A percentile compares a stretch with the other conserved stretches of the same genome.
Conservation (phyloP, 176 grass and related monocot species). For the Eragrostis curvula region DNA sequence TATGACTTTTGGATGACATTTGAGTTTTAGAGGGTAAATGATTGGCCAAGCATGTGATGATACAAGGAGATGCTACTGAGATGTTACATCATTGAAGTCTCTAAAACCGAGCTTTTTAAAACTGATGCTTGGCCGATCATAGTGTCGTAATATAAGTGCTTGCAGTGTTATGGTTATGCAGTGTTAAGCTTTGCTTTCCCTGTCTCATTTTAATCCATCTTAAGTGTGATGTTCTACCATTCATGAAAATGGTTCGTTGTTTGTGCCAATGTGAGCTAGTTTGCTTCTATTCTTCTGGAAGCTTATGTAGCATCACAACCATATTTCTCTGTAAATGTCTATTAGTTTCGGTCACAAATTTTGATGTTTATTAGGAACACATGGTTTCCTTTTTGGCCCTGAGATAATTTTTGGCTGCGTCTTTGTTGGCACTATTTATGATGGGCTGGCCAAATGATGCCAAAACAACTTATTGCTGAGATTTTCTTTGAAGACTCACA, state of each 20-base stretch:
- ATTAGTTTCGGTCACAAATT: not conserved
- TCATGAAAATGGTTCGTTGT: not conserved
- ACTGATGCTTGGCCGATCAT: slow-evolving; percentile 37
- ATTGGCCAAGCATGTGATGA: slow-evolving; percentile 31
- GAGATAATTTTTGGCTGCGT: not conserved
- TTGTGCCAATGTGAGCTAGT: not conserved
- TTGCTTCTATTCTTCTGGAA: not conserved
- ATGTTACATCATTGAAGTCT: slow-evolving; percentile 49
- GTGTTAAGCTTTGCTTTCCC: not conserved
- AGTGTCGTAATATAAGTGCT: not conserved
- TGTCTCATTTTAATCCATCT: not conserved
- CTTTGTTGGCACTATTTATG: not conserved
- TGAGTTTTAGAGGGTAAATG: not conserved
- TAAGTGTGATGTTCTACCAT: not conserved
- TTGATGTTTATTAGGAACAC: not conserved
- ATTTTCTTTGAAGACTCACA: slow-evolving; percentile 37
- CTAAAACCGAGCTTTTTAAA: slow-evolving; percentile 71
- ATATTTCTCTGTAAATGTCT: no score
- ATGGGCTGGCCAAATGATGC: slow-evolving; percentile 49
- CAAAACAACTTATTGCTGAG: slow-evolving; percentile 34
- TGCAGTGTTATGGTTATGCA: not conserved
- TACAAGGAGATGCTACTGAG: slow-evolving; percentile 53
- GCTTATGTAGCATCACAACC: not conserved
- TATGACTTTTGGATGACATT: not conserved
- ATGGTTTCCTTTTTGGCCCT: not conserved